phyloP scores from a whole-genome alignment of 140 eudicot species.

The Ambrosia hybrid region DNA sequence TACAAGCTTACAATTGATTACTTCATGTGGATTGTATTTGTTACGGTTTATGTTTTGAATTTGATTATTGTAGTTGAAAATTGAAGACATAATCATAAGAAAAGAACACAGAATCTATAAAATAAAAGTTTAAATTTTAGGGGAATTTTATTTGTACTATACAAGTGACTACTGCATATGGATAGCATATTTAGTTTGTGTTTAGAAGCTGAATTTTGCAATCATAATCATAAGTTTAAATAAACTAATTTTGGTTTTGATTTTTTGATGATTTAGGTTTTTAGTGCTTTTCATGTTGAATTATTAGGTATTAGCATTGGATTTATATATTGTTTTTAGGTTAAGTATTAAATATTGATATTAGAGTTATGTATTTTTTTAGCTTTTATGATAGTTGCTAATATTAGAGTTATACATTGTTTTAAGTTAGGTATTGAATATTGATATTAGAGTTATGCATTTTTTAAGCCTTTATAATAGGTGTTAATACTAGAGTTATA shows the following conservation, averaged over 20 bases:
- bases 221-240: background rate
- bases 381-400: no score
- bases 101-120: no score
- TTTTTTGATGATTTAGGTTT: background rate
- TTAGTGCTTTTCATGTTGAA: no score
- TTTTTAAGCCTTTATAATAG: no score
- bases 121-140: background rate
- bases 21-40: background rate
- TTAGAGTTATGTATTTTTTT: no score
- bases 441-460: no score
- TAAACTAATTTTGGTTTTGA: slow-evolving; percentile 3
- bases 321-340: no score
- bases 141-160: background rate
- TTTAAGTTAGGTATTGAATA: no score
- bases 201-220: background rate
- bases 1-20: background rate
- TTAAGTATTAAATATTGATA: no score
- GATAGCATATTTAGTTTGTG: background rate
- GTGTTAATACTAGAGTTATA: no score
- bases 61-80: background rate
- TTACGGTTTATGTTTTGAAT: background rate
- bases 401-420: no score
- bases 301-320: no score
- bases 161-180: background rate
- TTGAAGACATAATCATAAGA: background rate